These are phyloP conservation scores for Oryza meridionalis DNA, from an alignment of 176 grass and related monocot species.

Conservation along the genomic window DNA sequence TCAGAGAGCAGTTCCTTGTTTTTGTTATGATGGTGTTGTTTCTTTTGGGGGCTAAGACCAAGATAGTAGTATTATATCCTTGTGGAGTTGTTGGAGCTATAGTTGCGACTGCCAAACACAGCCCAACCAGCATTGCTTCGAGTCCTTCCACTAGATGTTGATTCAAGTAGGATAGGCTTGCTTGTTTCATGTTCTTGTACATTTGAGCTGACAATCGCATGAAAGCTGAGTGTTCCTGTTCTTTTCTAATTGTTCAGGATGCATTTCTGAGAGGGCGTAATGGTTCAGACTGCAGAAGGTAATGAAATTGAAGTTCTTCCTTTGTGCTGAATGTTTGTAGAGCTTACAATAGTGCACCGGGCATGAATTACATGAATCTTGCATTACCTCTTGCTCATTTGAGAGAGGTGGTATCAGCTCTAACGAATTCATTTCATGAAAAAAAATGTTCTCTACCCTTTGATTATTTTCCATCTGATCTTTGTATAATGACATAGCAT, in stretches of 20 bases:
- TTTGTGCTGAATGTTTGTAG: slow-evolving; percentile 21
- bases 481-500: neutral
- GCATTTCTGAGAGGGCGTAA: neutral
- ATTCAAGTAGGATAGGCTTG: slow-evolving; percentile 14
- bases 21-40: slow-evolving; percentile 18
- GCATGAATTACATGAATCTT: neutral
- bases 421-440: neutral
- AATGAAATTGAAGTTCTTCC: slow-evolving; percentile 19
- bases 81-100: neutral
- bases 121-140: neutral
- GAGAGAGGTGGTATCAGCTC: neutral
- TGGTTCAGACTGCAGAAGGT: slow-evolving; percentile 23
- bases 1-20: slow-evolving; percentile 8
- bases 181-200: slow-evolving; percentile 19
- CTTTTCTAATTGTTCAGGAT: slow-evolving; percentile 33
- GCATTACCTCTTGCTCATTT: neutral
- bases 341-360: neutral
- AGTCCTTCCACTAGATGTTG: slow-evolving; percentile 6
- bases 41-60: neutral
- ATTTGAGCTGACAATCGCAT: slow-evolving; percentile 18
- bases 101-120: neutral
- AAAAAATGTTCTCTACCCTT: neutral
- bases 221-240: slow-evolving; percentile 2
- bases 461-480: neutral
- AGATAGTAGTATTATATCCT: neutral